Conservation (phyloP, 352 stramenopile species). For the Phytophthora brassicae region DNA sequence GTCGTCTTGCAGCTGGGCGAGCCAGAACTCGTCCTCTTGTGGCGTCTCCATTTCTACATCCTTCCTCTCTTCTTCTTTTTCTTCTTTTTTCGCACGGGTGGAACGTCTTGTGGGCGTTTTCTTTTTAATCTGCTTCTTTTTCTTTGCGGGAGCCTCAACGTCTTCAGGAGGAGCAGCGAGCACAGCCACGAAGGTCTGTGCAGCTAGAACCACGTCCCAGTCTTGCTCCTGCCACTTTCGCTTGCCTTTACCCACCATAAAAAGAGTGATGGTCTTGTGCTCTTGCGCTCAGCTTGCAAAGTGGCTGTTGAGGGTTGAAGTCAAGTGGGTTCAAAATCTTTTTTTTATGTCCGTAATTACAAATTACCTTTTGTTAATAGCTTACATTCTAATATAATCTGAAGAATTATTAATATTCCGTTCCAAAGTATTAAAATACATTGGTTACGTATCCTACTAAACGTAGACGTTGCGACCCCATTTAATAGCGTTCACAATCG, state of each 20-base stretch:
- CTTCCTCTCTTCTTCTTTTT: constrained; percentile 11
- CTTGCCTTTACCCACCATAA: constrained; percentile 41
- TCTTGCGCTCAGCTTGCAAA: neutral
- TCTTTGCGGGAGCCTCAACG: constrained; percentile 3
- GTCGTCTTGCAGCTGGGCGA: constrained; percentile 75
- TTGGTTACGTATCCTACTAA: too few relatives aligned
- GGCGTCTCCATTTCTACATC: neutral
- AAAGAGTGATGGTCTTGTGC: neutral
- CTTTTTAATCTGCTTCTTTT: constrained; percentile 18
- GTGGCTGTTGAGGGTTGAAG: neutral
- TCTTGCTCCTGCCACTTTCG: constrained; percentile 72
- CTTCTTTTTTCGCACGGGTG: constrained; percentile 7
- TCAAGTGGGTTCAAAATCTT: neutral
- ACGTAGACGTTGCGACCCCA: constrained; percentile 95
- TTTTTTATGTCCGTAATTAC: neutral
- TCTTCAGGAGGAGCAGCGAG: constrained; percentile 42
- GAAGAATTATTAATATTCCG: too few relatives aligned
- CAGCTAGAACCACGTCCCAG: constrained; percentile 69
- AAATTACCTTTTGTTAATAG: neutral
- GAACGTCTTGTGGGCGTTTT: constrained; percentile 13
- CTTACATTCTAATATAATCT: neutral
- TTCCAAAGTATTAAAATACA: too few relatives aligned
- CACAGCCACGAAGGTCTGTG: constrained; percentile 58
- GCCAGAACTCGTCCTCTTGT: constrained; percentile 51
- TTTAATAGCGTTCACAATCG: constrained; percentile 94